phyloP scores from a whole-genome alignment of 139 green algal genomes.

The Pseudopediastrum boryanum region DNA sequence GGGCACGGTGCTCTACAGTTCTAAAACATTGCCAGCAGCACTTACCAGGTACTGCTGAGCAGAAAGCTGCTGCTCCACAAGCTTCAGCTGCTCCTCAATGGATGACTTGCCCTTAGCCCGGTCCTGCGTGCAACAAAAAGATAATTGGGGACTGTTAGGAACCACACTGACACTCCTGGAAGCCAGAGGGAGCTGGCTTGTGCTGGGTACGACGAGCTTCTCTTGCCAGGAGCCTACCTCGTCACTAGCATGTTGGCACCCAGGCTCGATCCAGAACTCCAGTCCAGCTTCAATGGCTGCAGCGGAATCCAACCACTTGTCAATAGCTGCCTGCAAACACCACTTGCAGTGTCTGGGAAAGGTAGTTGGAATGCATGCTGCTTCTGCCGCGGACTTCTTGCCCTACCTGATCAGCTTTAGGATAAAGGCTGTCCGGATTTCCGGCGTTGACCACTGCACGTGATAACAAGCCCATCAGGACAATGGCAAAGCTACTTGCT shows the following conservation, averaged over 20 bases:
- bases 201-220: not conserved
- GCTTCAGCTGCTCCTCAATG: conserved; percentile 36
- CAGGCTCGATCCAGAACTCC: conserved; percentile 61
- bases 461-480: not conserved
- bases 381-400: not conserved
- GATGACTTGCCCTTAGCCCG: conserved; percentile 1
- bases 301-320: conserved; percentile 60
- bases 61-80: conserved; percentile 45
- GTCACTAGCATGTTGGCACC: conserved; percentile 29
- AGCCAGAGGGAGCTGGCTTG: not conserved
- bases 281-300: conserved; percentile 44
- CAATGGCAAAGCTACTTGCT: not conserved
- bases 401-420: too few species aligned
- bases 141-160: not conserved
- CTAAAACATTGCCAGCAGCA: too few species aligned
- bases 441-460: conserved; percentile 39
- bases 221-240: conserved; percentile 3
- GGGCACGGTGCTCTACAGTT: too few species aligned
- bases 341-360: too few species aligned
- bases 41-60: too few species aligned
- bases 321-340: conserved; percentile 47
- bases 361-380: not conserved
- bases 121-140: not conserved
- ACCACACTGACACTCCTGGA: not conserved
- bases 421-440: conserved; percentile 32